These are phyloP conservation scores for Alternaria gaisen DNA, from an alignment of 2,329 filamentous ascomycete genomes.

Conservation along the genomic window DNA sequence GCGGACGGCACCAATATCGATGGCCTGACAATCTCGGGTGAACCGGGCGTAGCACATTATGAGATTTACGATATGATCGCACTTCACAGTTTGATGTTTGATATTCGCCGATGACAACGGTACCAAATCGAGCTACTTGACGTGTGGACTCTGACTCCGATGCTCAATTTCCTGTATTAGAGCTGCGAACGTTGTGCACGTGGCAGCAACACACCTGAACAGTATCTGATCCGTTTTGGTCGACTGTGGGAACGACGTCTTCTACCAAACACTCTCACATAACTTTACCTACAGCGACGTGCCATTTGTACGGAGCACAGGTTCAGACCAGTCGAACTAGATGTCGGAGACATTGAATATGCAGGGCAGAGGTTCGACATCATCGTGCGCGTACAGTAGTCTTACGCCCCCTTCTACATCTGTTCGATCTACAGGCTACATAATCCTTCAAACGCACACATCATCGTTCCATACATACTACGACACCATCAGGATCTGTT, in stretches of 20 bases:
- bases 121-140: background rate
- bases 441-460: background rate
- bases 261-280: background rate
- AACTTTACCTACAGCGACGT: background rate
- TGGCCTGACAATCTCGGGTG: background rate
- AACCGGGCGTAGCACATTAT: background rate
- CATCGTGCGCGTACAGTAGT: conserved; percentile 10
- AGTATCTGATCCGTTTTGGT: background rate
- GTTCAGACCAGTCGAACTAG: conserved; percentile 7
- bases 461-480: background rate
- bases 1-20: background rate
- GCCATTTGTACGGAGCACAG: conserved; percentile 3
- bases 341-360: background rate
- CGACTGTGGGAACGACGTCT: background rate
- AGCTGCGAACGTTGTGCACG: conserved; percentile 11
- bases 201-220: background rate
- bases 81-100: background rate
- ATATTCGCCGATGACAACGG: background rate
- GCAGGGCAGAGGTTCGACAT: conserved; percentile 4
- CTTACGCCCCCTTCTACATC: background rate
- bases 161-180: background rate
- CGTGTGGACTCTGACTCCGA: conserved; percentile 6
- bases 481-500: background rate
- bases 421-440: background rate
- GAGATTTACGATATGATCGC: background rate